Evolutionary conservation across 1,284 basidiomycete genomes (phyloP), one percentile per base, ranked within the genome.

Genomic region (Sporisorium graminicola): DNA sequence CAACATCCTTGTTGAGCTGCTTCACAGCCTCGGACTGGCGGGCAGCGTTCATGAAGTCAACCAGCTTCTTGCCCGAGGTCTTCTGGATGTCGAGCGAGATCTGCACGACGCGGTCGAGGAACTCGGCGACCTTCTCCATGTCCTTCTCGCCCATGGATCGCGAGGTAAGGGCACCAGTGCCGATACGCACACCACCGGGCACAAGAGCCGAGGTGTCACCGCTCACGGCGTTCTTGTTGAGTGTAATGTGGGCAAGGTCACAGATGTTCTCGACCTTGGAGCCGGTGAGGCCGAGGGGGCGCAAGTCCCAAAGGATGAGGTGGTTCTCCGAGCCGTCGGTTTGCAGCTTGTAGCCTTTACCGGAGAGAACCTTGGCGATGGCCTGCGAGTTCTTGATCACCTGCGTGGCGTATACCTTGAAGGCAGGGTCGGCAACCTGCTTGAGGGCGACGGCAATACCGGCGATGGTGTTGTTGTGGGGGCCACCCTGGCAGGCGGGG

Each of bases 401-500:
- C 87, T 96, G 94, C 87, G 93, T 92, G 68, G 97, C 97, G 87
- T 99, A 99, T 29, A 89, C 88, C 88, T 94, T 93, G 90, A 93
- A 99, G 37, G 90, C 91, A 13, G 96, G 97, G 86, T 93, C 91
- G 77, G 92, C 89, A 43, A 91, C 97, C 87, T 99, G 97, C 86
- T 93, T 92, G 77, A 99, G 91, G n/a, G 97, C 90, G 22, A 95
- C 96, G 62, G 95, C 95, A 79, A 99, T 90, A 86, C 91, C 94
- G 58, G 96, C 96, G 73, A 99, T 99, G 78, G 97, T 95, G 89
- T 98, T 96, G 90, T 99, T 99, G 90, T 99, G 97, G 55, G 97
- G 97, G 58, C 97, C 97, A 88, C 97, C 97, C 89, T 99, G 97
- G 91, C 96, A 99, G 50, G 97, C 97, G 65, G 97, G 97, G 92